A percentile compares a stretch with the other conserved stretches of the same genome.
phyloP scores from a whole-genome alignment of 2,329 filamentous ascomycete genomes.

The Botrytis tulipae region DNA sequence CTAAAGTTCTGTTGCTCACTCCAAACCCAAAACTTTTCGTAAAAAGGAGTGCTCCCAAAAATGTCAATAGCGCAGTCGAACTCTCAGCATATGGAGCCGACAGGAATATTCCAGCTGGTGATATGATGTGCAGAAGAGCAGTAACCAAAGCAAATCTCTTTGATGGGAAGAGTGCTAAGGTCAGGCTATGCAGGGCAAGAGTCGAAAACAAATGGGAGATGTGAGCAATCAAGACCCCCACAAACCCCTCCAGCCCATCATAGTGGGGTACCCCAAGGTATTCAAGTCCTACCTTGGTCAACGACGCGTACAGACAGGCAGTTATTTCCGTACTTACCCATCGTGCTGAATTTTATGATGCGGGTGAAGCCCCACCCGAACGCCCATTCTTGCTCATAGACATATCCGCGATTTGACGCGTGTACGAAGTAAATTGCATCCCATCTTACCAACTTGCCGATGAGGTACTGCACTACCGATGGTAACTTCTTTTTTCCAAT shows the following conservation, averaged over 20 bases:
- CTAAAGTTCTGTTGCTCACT: conserved; percentile 37
- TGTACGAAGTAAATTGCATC: conserved; percentile 76
- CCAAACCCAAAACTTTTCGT: conserved; percentile 46
- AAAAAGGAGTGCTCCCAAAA: conserved; percentile 71
- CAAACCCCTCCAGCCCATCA: conserved; percentile 46
- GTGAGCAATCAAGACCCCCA: conserved; percentile 68
- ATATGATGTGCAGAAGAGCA: conserved; percentile 74
- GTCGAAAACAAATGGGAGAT: conserved; percentile 74
- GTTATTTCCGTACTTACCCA: conserved; percentile 26
- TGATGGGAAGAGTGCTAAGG: conserved; percentile 51
- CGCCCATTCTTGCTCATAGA: conserved; percentile 84
- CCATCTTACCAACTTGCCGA: conserved; percentile 66
- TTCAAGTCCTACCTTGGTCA: conserved; percentile 31
- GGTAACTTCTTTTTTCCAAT: conserved; percentile 26
- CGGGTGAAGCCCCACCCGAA: conserved; percentile 60
- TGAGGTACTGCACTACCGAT: conserved; percentile 28
- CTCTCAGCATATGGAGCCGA: conserved; percentile 84
- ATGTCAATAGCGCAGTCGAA: conserved; percentile 73
- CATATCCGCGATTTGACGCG: conserved; percentile 59
- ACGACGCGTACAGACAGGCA: conserved; percentile 3
- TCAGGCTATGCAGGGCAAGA: conserved; percentile 67
- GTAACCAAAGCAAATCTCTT: conserved; percentile 61
- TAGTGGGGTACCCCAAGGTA: conserved; percentile 34
- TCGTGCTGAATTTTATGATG: conserved; percentile 39
- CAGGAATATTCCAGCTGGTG: conserved; percentile 85